Percentiles rank a stretch among this genome's conserved stretches.
These are phyloP conservation scores for Pythium rhizo-oryzae DNA, from an alignment of 352 stramenopile species.

Conservation along the genomic window DNA sequence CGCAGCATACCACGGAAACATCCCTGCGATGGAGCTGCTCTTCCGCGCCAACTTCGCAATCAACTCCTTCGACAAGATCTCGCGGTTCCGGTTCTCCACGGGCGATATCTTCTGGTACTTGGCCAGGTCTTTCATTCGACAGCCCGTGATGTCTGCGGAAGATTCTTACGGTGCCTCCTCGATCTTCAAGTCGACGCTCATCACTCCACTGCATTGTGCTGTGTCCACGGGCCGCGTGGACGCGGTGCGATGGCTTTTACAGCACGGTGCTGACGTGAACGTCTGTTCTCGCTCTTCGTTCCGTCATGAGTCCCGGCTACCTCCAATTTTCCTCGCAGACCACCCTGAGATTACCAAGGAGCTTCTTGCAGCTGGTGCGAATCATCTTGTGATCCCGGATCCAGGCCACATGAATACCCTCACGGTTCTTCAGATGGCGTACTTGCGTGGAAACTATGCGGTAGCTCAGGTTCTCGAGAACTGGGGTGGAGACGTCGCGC, in stretches of 20 bases:
- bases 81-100: slow-evolving; percentile 71
- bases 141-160: slow-evolving; percentile 65
- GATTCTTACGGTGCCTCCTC: slow-evolving; percentile 55
- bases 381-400: slow-evolving; percentile 81
- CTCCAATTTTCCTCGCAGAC: slow-evolving; percentile 80
- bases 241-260: slow-evolving; percentile 72
- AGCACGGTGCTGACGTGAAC: slow-evolving; percentile 76
- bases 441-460: slow-evolving; percentile 79
- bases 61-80: slow-evolving; percentile 84
- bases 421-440: slow-evolving; percentile 79
- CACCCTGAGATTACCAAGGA: slow-evolving; percentile 81
- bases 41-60: slow-evolving; percentile 57
- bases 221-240: slow-evolving; percentile 75
- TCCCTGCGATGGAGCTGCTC: slow-evolving; percentile 68
- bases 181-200: slow-evolving; percentile 72
- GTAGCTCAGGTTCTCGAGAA: slow-evolving; percentile 81
- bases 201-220: slow-evolving; percentile 78
- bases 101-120: slow-evolving; percentile 87
- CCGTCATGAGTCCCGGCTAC: slow-evolving; percentile 62
- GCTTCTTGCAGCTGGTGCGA: slow-evolving; percentile 62
- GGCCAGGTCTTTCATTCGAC: slow-evolving; percentile 67
- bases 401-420: slow-evolving; percentile 86
- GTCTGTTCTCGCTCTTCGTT: slow-evolving; percentile 77
- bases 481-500: slow-evolving; percentile 78
- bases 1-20: slow-evolving; percentile 77